These are phyloP conservation scores for Globisporangium alternatum DNA, from an alignment of 352 stramenopile genomes.

Conservation along the genomic window DNA sequence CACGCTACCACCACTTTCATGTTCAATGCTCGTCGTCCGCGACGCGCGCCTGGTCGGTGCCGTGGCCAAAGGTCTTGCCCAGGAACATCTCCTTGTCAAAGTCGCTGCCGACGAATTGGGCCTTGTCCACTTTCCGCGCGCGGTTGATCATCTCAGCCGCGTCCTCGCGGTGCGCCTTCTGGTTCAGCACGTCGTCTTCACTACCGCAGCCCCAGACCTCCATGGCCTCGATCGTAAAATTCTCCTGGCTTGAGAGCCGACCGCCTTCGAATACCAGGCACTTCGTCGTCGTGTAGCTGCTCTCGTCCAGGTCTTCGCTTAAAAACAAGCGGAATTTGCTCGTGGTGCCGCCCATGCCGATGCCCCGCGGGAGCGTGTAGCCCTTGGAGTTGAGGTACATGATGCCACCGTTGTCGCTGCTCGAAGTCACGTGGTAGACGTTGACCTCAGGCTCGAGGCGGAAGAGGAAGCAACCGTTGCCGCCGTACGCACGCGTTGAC, in stretches of 20 bases:
- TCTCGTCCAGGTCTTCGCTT: constrained; percentile 82
- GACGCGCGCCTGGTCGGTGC: constrained; percentile 55
- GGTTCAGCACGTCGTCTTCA: constrained; percentile 42
- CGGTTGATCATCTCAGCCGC: constrained; percentile 81
- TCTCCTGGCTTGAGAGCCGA: constrained; percentile 47
- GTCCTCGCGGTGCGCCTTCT: constrained; percentile 71
- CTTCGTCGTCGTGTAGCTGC: constrained; percentile 76
- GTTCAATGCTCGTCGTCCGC: constrained; percentile 62
- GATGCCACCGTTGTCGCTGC: constrained; percentile 36
- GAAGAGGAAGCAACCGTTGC: constrained; percentile 82
- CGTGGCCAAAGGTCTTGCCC: constrained; percentile 75
- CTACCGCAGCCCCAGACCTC: constrained; percentile 82
- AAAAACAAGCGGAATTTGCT: constrained; percentile 77
- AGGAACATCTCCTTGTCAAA: constrained; percentile 86
- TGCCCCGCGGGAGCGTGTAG: constrained; percentile 60
- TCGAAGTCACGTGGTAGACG: constrained; percentile 54
- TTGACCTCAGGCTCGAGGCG: constrained; percentile 57
- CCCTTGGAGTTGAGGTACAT: constrained; percentile 90
- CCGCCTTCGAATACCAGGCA: constrained; percentile 72
- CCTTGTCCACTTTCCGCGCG: constrained; percentile 84
- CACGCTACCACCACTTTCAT: neutral
- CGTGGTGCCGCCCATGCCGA: constrained; percentile 76
- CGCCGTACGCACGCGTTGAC: constrained; percentile 74
- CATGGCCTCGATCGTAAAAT: constrained; percentile 64
- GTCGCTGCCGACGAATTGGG: constrained; percentile 75